Base-by-base conservation (phyloP, 1,139 yeast genomes). In the Taphrina betulina region DNA sequence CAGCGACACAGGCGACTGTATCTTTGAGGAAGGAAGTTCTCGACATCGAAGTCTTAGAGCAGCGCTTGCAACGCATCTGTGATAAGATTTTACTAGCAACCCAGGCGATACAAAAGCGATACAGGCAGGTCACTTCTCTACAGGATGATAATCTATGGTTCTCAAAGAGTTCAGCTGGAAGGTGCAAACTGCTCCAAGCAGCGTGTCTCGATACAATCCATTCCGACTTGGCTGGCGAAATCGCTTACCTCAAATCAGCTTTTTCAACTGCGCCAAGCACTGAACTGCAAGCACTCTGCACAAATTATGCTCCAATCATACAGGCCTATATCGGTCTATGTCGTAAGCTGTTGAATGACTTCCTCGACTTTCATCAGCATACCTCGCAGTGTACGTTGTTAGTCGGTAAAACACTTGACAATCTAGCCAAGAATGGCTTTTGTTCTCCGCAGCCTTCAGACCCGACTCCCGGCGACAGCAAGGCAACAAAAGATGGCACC, bases 401-500 rank as follows among this genome's bases (percentile, higher is more conserved):
- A 70, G 22, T 35, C 10, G 57, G 57, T 14, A 50, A 34, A 16
- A 38, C 54, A 3, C 19, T 40, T 10, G 22, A 77, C 60, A 76
- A 77, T 5, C 71, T 94, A 40, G 81, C 95, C 0, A 79, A 80
- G n/a, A 79, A 84, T 58, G 99, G 99, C 0, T 90, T 90, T 77
- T 94, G 99, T 67, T 80, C 95, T 2, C 98, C 98, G 24, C 84
- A 85, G 65, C 82, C 78, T 23, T 92, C 86, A 54, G 79, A 81
- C 57, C 78, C 81, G 60, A 80, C 82, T 17, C 83, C 66, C 34
- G 87, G 74, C 20, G 66, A 69, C 19, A 38, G 46, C 5, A 57
- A 57, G 16, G 60, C 33, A 3, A 67, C 68, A 19, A 63, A 68
- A 35, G 78, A 83, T 53, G 98, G 98, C 53, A 87, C 96, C n/a